phyloP scores from a whole-genome alignment of 1,139 yeast genomes.

The Scheffersomyces titani region DNA sequence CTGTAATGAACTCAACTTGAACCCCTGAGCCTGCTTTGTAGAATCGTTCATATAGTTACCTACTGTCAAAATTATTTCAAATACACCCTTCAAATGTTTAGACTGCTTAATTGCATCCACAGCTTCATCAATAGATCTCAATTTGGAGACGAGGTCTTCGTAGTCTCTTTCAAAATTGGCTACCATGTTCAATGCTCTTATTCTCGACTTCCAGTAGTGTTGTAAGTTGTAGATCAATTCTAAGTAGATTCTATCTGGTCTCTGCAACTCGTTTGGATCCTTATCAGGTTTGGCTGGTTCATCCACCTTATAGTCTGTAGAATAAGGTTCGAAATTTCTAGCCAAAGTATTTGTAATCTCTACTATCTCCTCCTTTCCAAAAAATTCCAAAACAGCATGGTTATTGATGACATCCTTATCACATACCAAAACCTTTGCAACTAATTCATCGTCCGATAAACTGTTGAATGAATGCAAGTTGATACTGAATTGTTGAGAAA shows the following conservation, averaged over 20 bases:
- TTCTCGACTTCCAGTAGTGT: constrained; percentile 80
- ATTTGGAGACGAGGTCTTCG: constrained; percentile 60
- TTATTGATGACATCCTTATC: constrained; percentile 57
- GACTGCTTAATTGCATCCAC: constrained; percentile 62
- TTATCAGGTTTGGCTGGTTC: constrained; percentile 60
- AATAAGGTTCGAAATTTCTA: constrained; percentile 67
- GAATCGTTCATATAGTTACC: constrained; percentile 86
- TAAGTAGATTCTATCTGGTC: constrained; percentile 74
- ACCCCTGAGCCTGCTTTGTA: constrained; percentile 79
- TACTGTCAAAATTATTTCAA: constrained; percentile 76
- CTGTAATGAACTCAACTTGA: constrained; percentile 72
- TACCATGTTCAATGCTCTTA: constrained; percentile 64
- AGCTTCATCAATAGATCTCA: constrained; percentile 65
- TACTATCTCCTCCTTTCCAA: constrained; percentile 65
- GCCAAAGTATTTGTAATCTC: constrained; percentile 67
- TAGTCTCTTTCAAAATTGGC: constrained; percentile 70
- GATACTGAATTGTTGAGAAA: constrained; percentile 79
- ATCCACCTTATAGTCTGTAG: constrained; percentile 45
- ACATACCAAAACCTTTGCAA: constrained; percentile 61
- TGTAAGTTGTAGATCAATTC: constrained; percentile 74
- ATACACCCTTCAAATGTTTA: constrained; percentile 59
- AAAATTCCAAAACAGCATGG: constrained; percentile 68
- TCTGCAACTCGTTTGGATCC: constrained; percentile 70
- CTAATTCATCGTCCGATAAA: constrained; percentile 56
- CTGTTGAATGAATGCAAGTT: constrained; percentile 64